These are phyloP conservation scores for Lactifluus volemus DNA, from an alignment of 768 basidiomycete genomes.

Conservation along the genomic window DNA sequence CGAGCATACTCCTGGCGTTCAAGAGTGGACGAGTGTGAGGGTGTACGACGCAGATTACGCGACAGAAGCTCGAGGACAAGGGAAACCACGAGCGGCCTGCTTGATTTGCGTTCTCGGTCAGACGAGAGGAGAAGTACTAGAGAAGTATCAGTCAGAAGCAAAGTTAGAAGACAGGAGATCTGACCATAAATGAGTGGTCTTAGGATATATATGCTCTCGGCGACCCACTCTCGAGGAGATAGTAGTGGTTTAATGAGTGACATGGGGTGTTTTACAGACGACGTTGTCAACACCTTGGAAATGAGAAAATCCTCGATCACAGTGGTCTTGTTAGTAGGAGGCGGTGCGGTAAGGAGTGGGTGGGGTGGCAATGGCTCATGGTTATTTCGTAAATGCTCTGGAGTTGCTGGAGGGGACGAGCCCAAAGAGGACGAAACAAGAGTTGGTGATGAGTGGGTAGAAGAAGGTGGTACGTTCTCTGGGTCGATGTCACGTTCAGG, in stretches of 20 bases:
- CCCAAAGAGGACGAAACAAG: slow-evolving; percentile 49
- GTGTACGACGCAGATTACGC: slow-evolving; percentile 61
- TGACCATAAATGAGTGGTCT: slow-evolving; percentile 73
- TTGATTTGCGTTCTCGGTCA: slow-evolving; percentile 34
- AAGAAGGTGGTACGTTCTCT: slow-evolving; percentile 40
- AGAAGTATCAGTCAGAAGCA: slow-evolving; percentile 4
- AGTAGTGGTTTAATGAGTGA: slow-evolving; percentile 54
- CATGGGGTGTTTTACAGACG: slow-evolving; percentile 62
- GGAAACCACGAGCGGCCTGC: slow-evolving; percentile 54
- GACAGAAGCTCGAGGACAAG: slow-evolving; percentile 66
- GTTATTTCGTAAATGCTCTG: slow-evolving; percentile 78
- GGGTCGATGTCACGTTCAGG: slow-evolving; percentile 88
- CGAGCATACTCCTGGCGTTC: slow-evolving; percentile 75
- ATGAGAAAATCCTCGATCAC: slow-evolving; percentile 74
- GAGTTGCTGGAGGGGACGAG: slow-evolving; percentile 51
- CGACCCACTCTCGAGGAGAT: slow-evolving; percentile 63
- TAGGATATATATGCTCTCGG: slow-evolving; percentile 62
- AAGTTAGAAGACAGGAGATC: slow-evolving; percentile 15
- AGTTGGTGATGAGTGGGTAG: slow-evolving; percentile 49
- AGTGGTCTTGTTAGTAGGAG: slow-evolving; percentile 41
- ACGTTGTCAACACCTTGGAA: slow-evolving; percentile 69
- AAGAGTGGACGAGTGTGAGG: slow-evolving; percentile 50
- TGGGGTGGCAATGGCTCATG: slow-evolving; percentile 58
- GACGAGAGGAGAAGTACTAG: slow-evolving; percentile 33
- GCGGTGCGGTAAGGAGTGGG: slow-evolving; percentile 46